Evolutionary conservation across 2,329 filamentous ascomycete species (phyloP), one percentile per base, ranked within the genome.

Genomic region (Fusarium sublunatum): DNA sequence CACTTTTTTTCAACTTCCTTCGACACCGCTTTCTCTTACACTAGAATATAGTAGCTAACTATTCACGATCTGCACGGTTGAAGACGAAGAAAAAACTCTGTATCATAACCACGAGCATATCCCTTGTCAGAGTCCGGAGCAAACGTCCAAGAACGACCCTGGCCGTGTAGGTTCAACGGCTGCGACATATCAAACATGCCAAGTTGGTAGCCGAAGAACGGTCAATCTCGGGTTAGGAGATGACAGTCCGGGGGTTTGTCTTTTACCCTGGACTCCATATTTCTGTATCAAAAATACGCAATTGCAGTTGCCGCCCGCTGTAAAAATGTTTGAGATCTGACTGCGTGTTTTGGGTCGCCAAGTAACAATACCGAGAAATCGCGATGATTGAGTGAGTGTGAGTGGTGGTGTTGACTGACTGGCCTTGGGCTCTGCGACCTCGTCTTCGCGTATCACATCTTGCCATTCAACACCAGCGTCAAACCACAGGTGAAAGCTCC

Each of bases 1-100:
- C 31, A n/a, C 13, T 13, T 34, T 34, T 28, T 28, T 28, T 10
- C 26, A 28, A 28, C 7, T 5, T 28, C 26, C 7, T 48, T 59
- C 35, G 68, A 68, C 68, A 69, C 65, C 68, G 68, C 68, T 68
- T 65, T 47, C 57, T 58, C 41, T 19, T 31, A 15, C 39, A 52
- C 55, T 55, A 56, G 36, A 54, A 62, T 50, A 53, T n/a, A 12
- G 26, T 13, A 5, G 19, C 19, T 19, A 19, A 19, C 19, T 19
- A 12, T 68, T 53, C 48, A 56, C 58, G 68, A 70, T 66, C 65
- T 64, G 61, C 66, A 59, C 66, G 57, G 50, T 41, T 40, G 15
- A 19, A 19, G 19, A n/a, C 38, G 35, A 43, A 47, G 48, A 58
- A 24, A 43, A 51, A 45, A 29, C 9, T 36, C 48, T 40, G 28